These are phyloP conservation scores for Claviceps paspali DNA, from an alignment of 2,329 filamentous ascomycete genomes.

Conservation along the genomic window DNA sequence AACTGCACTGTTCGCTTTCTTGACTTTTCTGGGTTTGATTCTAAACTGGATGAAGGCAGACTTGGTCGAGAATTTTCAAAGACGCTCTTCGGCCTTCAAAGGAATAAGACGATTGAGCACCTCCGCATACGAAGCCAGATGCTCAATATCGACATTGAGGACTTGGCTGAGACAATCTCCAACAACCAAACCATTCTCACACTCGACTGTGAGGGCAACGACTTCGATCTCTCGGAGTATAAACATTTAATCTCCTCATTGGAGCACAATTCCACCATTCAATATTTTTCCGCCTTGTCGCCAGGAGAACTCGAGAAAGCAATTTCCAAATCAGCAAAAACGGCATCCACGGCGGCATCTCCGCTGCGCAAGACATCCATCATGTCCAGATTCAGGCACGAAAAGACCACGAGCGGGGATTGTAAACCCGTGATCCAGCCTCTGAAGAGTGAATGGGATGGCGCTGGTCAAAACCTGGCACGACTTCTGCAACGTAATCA, in stretches of 20 bases:
- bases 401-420: slow-evolving; percentile 14
- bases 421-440: slow-evolving; percentile 21
- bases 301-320: slow-evolving; percentile 19
- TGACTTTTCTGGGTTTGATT: slow-evolving; percentile 40
- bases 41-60: slow-evolving; percentile 41
- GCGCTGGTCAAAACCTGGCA: slow-evolving; percentile 17
- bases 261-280: slow-evolving; percentile 26
- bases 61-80: slow-evolving; percentile 37
- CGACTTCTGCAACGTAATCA: slow-evolving; percentile 22
- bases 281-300: slow-evolving; percentile 28
- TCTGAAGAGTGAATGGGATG: slow-evolving; percentile 24
- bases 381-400: slow-evolving; percentile 19
- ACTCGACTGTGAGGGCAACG: slow-evolving; percentile 39
- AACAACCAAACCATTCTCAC: slow-evolving; percentile 33
- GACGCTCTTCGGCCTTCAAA: slow-evolving; percentile 30
- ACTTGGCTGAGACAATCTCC: slow-evolving; percentile 33
- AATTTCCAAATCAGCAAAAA: slow-evolving; percentile 19
- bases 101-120: slow-evolving; percentile 30
- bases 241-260: slow-evolving; percentile 30
- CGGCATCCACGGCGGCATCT: slow-evolving; percentile 13
- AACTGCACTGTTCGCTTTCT: slow-evolving; percentile 37
- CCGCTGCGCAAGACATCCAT: slow-evolving; percentile 19
- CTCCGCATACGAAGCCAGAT: slow-evolving; percentile 41
- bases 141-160: slow-evolving; percentile 37
- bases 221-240: slow-evolving; percentile 36